These are phyloP conservation scores for Diaporthe aspalathi DNA, from an alignment of 2,329 filamentous ascomycete genomes.

Conservation along the genomic window DNA sequence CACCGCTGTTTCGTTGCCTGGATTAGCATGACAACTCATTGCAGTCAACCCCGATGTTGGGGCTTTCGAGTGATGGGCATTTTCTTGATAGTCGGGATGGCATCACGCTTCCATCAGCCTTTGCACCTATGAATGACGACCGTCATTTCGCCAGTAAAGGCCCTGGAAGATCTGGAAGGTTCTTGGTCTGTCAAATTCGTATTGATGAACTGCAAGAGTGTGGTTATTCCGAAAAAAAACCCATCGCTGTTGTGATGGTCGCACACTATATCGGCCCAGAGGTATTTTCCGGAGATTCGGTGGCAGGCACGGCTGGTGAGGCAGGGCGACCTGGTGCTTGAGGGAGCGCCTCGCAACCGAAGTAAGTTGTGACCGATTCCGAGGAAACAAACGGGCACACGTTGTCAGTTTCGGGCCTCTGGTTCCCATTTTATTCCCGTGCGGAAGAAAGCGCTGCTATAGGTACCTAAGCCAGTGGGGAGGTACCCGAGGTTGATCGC, in stretches of 20 bases:
- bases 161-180: neutral
- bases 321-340: neutral
- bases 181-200: neutral
- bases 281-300: constrained; percentile 7
- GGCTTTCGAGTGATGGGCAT: constrained; percentile 21
- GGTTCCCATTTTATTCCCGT: neutral
- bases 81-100: neutral
- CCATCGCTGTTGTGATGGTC: constrained; percentile 9
- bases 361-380: neutral
- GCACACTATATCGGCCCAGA: constrained; percentile 21
- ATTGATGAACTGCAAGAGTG: neutral
- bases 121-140: neutral
- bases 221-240: neutral
- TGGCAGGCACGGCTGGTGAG: constrained; percentile 3
- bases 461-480: no score
- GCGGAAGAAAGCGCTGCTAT: neutral
- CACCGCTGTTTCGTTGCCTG: neutral
- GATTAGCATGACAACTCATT: neutral
- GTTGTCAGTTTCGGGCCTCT: neutral
- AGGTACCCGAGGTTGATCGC: neutral
- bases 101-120: neutral
- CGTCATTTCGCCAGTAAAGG: neutral
- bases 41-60: neutral
- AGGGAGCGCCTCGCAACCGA: neutral
- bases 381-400: neutral